These are phyloP conservation scores for Xerophyta viscosa DNA, from an alignment of 106 monocot species.

Conservation along the genomic window DNA sequence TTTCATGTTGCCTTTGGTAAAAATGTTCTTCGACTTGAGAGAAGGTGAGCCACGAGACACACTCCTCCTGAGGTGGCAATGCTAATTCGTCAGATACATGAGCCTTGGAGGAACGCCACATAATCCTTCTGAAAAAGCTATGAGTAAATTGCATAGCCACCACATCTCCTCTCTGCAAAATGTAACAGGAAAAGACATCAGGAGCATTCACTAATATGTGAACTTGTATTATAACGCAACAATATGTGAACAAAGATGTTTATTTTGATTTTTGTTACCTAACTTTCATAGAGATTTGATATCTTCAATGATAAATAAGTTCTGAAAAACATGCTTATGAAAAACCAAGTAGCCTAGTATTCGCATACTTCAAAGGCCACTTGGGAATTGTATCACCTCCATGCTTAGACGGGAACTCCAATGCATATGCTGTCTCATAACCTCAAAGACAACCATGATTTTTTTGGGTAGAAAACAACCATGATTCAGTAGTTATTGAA, in stretches of 20 bases:
- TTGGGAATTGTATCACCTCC: too few relatives aligned
- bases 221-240: not conserved
- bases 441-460: too few relatives aligned
- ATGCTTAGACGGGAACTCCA: too few relatives aligned
- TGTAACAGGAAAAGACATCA: conserved; percentile 13
- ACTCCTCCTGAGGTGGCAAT: conserved; percentile 81
- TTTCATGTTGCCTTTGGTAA: conserved; percentile 92
- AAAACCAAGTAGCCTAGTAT: too few relatives aligned
- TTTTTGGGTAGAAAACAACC: too few relatives aligned
- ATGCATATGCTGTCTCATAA: too few relatives aligned
- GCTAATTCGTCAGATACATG: conserved; percentile 86
- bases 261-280: too few relatives aligned
- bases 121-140: conserved; percentile 64
- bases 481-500: too few relatives aligned
- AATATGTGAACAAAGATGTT: not conserved
- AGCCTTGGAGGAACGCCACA: conserved; percentile 97
- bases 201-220: not conserved
- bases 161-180: conserved; percentile 49
- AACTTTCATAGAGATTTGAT: too few relatives aligned
- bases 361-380: too few relatives aligned
- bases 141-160: conserved; percentile 78
- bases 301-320: too few relatives aligned
- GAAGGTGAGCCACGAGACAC: conserved; percentile 65
- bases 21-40: conserved; percentile 97
- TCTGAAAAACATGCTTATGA: too few relatives aligned